Evolutionary conservation across 208 protist species (phyloP).

Genomic region (Porcisia deanei): DNA sequence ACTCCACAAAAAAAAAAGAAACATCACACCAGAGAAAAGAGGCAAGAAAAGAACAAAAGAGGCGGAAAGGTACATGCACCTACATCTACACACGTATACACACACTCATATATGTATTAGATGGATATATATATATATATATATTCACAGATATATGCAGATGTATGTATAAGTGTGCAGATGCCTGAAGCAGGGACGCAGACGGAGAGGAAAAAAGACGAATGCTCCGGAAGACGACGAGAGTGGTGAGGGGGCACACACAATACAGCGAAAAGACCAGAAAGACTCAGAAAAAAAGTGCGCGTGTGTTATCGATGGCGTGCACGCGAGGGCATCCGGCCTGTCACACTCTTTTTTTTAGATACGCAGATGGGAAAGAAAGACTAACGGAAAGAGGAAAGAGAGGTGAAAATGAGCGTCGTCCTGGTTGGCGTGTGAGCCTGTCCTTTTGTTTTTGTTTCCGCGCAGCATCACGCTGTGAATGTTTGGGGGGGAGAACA

Average conservation of each 20-base stretch:
- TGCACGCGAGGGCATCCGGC: neutral
- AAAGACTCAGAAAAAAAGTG: neutral
- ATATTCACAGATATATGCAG: constrained; percentile 1
- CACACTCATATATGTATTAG: constrained; percentile 7
- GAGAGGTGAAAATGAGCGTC: neutral
- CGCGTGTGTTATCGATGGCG: neutral
- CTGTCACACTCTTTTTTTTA: neutral
- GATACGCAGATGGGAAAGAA: neutral
- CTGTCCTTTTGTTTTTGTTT: neutral
- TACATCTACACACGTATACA: neutral
- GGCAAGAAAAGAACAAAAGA: neutral
- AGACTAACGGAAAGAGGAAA: neutral
- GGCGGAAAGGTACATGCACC: neutral
- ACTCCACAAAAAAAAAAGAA: neutral
- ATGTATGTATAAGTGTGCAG: constrained; percentile 16
- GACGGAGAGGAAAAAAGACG: neutral
- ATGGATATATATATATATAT: too few relatives aligned
- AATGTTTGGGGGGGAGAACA: neutral
- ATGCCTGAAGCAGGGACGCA: neutral
- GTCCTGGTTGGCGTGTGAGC: neutral
- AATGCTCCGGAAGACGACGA: neutral
- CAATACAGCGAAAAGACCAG: neutral
- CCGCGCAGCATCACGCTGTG: neutral
- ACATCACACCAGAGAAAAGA: neutral
- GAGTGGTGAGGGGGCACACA: neutral